Conservation (phyloP, 1,139 yeast species). For the Yamadazyma diddensiae region DNA sequence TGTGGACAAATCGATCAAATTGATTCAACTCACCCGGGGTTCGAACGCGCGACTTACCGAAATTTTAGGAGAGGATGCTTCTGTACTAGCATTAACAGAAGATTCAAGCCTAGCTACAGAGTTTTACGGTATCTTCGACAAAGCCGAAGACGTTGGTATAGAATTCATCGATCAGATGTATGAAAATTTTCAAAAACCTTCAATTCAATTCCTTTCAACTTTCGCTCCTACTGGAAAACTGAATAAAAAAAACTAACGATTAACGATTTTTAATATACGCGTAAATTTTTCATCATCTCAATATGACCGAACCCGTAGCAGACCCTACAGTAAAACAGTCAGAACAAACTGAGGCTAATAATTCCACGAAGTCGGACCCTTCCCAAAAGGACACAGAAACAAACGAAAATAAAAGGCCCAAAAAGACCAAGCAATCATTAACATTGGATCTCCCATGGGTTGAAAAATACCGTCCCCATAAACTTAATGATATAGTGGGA, state of each 20-base stretch:
- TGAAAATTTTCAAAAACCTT: slow-evolving; percentile 27
- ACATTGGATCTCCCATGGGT: slow-evolving; percentile 65
- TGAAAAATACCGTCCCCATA: slow-evolving; percentile 86
- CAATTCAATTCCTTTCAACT: slow-evolving; percentile 37
- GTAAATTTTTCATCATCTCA: slow-evolving; percentile 5
- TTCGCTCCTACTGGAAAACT: slow-evolving; percentile 35
- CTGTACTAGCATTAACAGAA: slow-evolving; percentile 28
- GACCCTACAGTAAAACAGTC: no score
- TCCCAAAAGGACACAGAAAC: no score
- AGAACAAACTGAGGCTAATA: no score
- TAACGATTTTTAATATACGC: neutral
- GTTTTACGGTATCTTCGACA: slow-evolving; percentile 29
- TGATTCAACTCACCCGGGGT: slow-evolving; percentile 54
- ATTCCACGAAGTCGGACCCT: no score
- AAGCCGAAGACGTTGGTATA: slow-evolving; percentile 35
- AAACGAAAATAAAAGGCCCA: no score
- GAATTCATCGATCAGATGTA: slow-evolving; percentile 41
- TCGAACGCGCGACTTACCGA: slow-evolving; percentile 35
- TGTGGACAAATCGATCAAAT: slow-evolving; percentile 29
- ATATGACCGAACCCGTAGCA: slow-evolving; percentile 14
- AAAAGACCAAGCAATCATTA: slow-evolving; percentile 8
- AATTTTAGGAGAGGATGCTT: slow-evolving; percentile 25
- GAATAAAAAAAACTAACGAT: neutral
- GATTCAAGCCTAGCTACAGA: slow-evolving; percentile 24
- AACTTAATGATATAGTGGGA: slow-evolving; percentile 84